These are phyloP conservation scores for Hypsizygus ulmarius DNA, from an alignment of 1,284 basidiomycete genomes.

Conservation along the genomic window DNA sequence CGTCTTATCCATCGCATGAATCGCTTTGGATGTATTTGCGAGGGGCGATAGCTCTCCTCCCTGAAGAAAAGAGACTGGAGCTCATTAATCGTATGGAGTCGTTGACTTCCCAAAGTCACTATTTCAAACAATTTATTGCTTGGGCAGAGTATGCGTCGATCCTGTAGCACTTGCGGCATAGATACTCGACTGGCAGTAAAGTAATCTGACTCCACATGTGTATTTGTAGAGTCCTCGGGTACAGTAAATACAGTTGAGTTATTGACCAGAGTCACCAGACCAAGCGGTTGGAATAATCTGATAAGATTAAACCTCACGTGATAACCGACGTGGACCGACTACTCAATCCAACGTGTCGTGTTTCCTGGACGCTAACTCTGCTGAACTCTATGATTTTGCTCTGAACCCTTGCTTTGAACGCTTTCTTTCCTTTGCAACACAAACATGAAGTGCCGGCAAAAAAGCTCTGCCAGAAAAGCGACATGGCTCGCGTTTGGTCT, in stretches of 20 bases:
- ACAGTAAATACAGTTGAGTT: too few relatives aligned
- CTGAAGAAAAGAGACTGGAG: slow-evolving; percentile 7
- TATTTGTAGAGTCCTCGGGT: too few relatives aligned
- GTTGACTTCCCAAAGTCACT: slow-evolving; percentile 2
- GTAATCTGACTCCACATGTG: too few relatives aligned
- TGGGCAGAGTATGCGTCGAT: neutral
- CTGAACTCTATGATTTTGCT: slow-evolving; percentile 11
- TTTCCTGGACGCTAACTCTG: neutral
- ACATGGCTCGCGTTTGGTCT: slow-evolving; percentile 60
- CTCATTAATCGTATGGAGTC: slow-evolving; percentile 18
- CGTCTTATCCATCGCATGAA: slow-evolving; percentile 51
- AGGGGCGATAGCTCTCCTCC: slow-evolving; percentile 14
- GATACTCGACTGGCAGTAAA: neutral
- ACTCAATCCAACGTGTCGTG: slow-evolving; percentile 12
- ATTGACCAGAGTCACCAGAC: too few relatives aligned
- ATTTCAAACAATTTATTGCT: slow-evolving; percentile 9
- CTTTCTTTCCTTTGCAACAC: neutral
- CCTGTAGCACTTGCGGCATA: neutral
- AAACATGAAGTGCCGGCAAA: slow-evolving; percentile 29
- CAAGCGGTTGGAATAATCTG: slow-evolving; percentile 3
- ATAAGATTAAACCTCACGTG: slow-evolving; percentile 24
- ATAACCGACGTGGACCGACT: slow-evolving; percentile 27
- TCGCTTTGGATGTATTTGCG: slow-evolving; percentile 62
- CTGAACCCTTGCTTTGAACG: slow-evolving; percentile 7
- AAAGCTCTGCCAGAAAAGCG: slow-evolving; percentile 51